phyloP scores from a whole-genome alignment of 2,329 filamentous ascomycete genomes.

The Aspergillus costaricaensis region DNA sequence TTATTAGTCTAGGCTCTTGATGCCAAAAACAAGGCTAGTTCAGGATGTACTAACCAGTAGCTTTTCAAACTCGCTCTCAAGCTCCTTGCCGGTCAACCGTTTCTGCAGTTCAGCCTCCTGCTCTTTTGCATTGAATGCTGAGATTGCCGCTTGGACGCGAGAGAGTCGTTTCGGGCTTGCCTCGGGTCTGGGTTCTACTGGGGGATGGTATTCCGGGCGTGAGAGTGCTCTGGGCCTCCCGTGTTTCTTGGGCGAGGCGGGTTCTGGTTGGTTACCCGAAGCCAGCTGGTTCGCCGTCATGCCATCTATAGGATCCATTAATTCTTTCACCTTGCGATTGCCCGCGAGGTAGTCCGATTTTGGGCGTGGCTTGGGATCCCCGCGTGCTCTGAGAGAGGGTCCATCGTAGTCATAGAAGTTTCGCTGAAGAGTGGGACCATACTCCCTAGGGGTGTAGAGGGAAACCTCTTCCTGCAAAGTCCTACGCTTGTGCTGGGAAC shows the following conservation, averaged over 20 bases:
- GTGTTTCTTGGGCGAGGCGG: constrained; percentile 21
- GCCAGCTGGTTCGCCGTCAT: constrained; percentile 28
- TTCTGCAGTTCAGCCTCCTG: constrained; percentile 49
- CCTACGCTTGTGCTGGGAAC: constrained; percentile 48
- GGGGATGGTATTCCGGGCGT: constrained; percentile 37
- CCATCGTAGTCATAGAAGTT: constrained; percentile 60
- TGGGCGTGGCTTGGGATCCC: constrained; percentile 49
- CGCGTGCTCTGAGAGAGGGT: constrained; percentile 45
- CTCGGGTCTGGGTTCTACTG: constrained; percentile 31
- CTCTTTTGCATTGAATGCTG: constrained; percentile 60
- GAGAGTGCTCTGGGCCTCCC: constrained; percentile 30
- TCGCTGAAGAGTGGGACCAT: constrained; percentile 62
- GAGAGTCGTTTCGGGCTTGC: constrained; percentile 51
- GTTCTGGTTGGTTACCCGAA: constrained; percentile 15
- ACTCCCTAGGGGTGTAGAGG: constrained; percentile 60
- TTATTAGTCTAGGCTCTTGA: constrained; percentile 10
- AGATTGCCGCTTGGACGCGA: constrained; percentile 66
- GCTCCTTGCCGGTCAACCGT: constrained; percentile 53
- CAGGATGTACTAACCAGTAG: constrained; percentile 53
- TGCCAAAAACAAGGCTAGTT: no score
- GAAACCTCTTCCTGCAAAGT: constrained; percentile 58
- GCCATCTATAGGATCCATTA: constrained; percentile 32
- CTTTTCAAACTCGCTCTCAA: constrained; percentile 64
- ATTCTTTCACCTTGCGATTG: constrained; percentile 43
- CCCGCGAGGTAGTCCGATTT: constrained; percentile 53